Evolutionary conservation across 176 grass and related monocot species (phyloP).

Genomic region (Dendrocalamus sinicus): DNA sequence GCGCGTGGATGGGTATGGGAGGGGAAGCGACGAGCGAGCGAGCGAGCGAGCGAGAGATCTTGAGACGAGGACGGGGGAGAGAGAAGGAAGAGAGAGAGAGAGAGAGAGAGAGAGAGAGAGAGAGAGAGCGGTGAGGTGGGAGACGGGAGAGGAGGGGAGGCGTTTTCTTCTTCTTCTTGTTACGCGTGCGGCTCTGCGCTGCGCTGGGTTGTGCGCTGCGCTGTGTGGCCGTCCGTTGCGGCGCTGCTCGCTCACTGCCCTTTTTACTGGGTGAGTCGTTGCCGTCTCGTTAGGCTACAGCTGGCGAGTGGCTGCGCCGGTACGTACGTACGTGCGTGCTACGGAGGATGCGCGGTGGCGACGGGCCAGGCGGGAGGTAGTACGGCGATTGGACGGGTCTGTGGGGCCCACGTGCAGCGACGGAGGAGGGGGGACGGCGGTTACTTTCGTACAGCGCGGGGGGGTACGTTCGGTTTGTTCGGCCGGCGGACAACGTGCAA

Average conservation of each 20-base stretch:
- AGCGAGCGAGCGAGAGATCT: not conserved
- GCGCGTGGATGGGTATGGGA: not conserved
- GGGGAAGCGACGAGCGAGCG: not conserved
- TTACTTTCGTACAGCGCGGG: no score
- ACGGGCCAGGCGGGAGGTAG: not conserved
- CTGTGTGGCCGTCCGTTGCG: not conserved
- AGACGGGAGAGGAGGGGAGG: not conserved
- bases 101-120: not conserved
- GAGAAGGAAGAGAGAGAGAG: not conserved
- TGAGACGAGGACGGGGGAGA: not conserved
- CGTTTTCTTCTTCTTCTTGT: not conserved
- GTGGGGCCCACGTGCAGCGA: not conserved
- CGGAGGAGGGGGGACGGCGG: no score
- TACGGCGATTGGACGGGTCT: conserved; percentile 16
- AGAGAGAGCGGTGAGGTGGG: not conserved
- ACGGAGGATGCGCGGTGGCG: not conserved
- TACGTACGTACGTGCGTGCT: not conserved
- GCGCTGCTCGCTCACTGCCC: not conserved
- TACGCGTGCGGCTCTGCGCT: conserved; percentile 38
- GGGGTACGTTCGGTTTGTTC: no score
- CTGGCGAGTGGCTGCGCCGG: not conserved
- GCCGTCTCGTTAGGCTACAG: not conserved
- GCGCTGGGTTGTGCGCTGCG: not conserved
- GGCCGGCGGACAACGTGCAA: no score
- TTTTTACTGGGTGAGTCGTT: not conserved